phyloP scores from a whole-genome alignment of 176 grass and related monocot species.

The Zoysia pacifica region DNA sequence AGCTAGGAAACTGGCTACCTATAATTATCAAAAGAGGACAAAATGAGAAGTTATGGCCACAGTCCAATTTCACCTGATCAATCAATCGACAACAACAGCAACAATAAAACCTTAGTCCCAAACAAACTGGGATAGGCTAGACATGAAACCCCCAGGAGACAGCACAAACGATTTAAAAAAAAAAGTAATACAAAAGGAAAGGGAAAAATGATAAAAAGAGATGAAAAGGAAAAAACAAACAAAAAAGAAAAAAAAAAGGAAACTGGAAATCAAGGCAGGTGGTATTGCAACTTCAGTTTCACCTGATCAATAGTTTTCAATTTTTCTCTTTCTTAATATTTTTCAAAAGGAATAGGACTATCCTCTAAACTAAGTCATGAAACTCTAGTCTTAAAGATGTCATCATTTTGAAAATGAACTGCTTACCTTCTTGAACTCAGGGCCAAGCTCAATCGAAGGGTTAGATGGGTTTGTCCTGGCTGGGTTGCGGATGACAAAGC shows the following conservation, averaged over 20 bases:
- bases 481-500: conserved; percentile 89
- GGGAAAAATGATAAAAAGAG: too few species aligned
- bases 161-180: too few species aligned
- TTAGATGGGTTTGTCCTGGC: conserved; percentile 77
- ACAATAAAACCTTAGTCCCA: too few species aligned
- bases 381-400: background rate
- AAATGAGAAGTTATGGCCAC: background rate
- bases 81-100: too few species aligned
- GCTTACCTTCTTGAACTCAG: conserved; percentile 93
- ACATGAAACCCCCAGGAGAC: too few species aligned
- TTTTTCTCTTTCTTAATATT: background rate
- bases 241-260: too few species aligned
- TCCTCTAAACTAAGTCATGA: background rate
- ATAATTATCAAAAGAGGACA: background rate
- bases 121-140: too few species aligned
- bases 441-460: conserved; percentile 86
- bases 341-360: background rate
- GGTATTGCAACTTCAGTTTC: background rate
- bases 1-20: conserved; percentile 89
- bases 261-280: too few species aligned
- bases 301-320: background rate
- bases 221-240: too few species aligned
- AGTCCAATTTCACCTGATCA: background rate
- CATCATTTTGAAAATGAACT: conserved; percentile 9
- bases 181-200: too few species aligned